Base-by-base conservation (phyloP, 2,329 filamentous ascomycete genomes). In the Verticillium nubilum region DNA sequence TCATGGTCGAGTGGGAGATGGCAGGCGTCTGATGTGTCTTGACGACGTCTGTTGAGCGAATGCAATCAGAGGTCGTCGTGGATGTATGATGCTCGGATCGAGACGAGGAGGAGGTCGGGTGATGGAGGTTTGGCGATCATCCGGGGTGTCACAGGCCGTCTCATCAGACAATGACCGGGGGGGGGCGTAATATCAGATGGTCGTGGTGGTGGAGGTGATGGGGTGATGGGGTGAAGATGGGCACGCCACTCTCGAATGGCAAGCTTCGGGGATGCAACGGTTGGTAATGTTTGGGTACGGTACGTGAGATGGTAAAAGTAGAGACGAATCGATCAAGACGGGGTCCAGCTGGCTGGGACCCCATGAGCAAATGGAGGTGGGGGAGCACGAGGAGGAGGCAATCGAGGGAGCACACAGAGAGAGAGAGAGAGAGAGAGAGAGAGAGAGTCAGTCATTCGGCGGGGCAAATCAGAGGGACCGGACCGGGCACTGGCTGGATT, bases 381-480 rank as follows among this genome's bases (percentile, higher is more conserved):
- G 67, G 65, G 64, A 68, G 67, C 62, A 47, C 53, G 68, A 69
- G 67, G 70, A 69, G 67, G 70, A 70, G 62, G 71, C 70, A 69
- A 72, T 67, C 61, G 70, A 64, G 70, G 67, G 67, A 65, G 66
- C 70, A 72, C 65, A 66, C 66, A 67, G 63, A n/a, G n/a, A n/a
- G n/a, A n/a, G n/a, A n/a, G n/a, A n/a, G n/a, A n/a, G n/a, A 67
- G 65, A 63, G 65, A 67, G 63, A 68, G 67, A 62, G 65, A 68
- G 62, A 56, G 50, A 63, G 70, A 73, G 71, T 74, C 70, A 72
- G 68, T 66, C 42, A 47, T 47, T 47, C 42, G 63, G 70, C 69
- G 72, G 72, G 72, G 71, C 72, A 70, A 70, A 69, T 72, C 58
- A 31, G 57, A 56, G 50, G 57, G 33, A 60, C 58, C 63, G 69